Conservation (phyloP, 805 yeast genomes). For the Candida succiphila region DNA sequence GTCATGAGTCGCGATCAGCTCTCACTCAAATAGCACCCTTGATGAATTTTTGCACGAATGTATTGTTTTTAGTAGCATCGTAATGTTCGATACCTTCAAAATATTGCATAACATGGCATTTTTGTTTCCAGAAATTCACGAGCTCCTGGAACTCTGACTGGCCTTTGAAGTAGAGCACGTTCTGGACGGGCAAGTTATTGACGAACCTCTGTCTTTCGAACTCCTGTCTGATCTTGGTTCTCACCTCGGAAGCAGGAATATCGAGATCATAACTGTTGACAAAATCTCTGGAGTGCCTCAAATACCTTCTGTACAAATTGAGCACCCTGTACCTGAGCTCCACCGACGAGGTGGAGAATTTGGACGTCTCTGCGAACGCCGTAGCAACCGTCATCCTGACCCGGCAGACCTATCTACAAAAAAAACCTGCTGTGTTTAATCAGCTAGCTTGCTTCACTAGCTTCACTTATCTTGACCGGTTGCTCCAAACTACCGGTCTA, state of each 20-base stretch:
- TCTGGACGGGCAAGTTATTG: constrained; percentile 51
- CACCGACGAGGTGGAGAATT: constrained; percentile 46
- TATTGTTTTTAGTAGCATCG: constrained; percentile 43
- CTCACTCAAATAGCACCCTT: constrained; percentile 37
- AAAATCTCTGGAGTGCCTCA: constrained; percentile 40
- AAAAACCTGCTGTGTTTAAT: neutral
- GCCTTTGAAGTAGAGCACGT: constrained; percentile 69
- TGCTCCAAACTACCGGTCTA: too few species aligned
- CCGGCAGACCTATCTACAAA: too few species aligned
- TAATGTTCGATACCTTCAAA: constrained; percentile 59
- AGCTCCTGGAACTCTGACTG: constrained; percentile 88
- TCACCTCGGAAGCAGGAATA: constrained; percentile 67
- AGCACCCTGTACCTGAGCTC: constrained; percentile 60
- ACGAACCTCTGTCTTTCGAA: constrained; percentile 79
- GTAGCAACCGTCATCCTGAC: constrained; percentile 55
- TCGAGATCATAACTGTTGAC: constrained; percentile 63
- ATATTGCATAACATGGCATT: constrained; percentile 74
- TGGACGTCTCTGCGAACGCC: constrained; percentile 76
- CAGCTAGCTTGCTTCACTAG: neutral
- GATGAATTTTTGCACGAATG: constrained; percentile 65
- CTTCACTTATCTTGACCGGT: neutral
- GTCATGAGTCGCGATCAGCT: too few species aligned
- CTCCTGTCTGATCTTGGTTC: constrained; percentile 82
- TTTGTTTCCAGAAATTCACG: constrained; percentile 85
- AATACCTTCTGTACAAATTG: constrained; percentile 62